A percentile compares a stretch with the other conserved stretches of the same genome.
phyloP scores from a whole-genome alignment of 306 rosid species.

The Abrus precatorius region DNA sequence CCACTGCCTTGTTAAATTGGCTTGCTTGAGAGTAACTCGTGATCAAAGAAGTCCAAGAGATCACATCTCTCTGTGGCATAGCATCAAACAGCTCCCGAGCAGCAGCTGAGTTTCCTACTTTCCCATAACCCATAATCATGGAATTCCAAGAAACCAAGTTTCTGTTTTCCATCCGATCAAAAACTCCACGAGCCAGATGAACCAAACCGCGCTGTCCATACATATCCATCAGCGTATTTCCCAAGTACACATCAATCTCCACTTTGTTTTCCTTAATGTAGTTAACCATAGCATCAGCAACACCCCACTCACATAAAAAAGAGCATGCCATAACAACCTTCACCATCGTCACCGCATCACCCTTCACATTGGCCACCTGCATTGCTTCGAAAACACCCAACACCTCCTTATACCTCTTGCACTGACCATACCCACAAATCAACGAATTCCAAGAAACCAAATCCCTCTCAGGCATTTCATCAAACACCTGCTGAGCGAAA shows the following conservation, averaged over 20 bases:
- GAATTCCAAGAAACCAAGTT: conserved; percentile 88
- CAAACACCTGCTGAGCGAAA: conserved; percentile 68
- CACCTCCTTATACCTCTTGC: conserved; percentile 66
- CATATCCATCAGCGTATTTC: conserved; percentile 84
- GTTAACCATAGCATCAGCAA: conserved; percentile 64
- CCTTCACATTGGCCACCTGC: conserved; percentile 55
- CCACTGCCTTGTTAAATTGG: conserved; percentile 68
- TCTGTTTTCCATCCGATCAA: conserved; percentile 68
- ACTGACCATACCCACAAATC: conserved; percentile 75
- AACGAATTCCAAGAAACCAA: conserved; percentile 92
- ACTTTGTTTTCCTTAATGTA: conserved; percentile 68
- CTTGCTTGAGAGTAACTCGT: conserved; percentile 75
- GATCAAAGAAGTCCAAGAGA: conserved; percentile 92
- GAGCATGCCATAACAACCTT: conserved; percentile 76
- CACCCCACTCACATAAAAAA: conserved; percentile 64
- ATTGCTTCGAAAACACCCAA: conserved; percentile 69
- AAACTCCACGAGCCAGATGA: conserved; percentile 62
- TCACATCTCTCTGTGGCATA: conserved; percentile 76
- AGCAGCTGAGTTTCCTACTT: conserved; percentile 60
- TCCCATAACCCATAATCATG: conserved; percentile 70
- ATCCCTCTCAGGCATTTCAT: conserved; percentile 75
- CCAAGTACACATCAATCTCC: conserved; percentile 70
- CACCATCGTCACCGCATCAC: conserved; percentile 81
- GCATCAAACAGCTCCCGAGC: conserved; percentile 66
- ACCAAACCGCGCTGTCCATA: conserved; percentile 71